Evolutionary conservation across 129 eudicot genomes (phyloP).

Genomic region (Sambucus nigra): DNA sequence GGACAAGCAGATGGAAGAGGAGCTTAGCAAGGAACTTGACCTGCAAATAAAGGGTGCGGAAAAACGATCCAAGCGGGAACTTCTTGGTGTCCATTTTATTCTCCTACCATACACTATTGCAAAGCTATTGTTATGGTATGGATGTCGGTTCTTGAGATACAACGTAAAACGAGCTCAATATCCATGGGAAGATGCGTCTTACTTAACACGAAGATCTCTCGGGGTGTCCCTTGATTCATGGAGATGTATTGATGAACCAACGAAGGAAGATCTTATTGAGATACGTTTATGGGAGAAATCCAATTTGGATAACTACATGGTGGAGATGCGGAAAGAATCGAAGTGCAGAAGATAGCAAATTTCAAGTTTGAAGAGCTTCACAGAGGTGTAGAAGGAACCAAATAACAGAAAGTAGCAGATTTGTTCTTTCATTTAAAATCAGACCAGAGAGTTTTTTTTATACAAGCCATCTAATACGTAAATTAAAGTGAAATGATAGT

Average conservation of each 20-base stretch:
- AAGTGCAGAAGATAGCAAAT: slow-evolving; percentile 73
- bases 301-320: slow-evolving; percentile 64
- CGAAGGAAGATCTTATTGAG: slow-evolving; percentile 76
- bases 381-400: no score
- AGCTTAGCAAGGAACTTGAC: slow-evolving; percentile 89
- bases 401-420: no score
- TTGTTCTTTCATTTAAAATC: slow-evolving; percentile 1
- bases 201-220: slow-evolving; percentile 73
- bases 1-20: slow-evolving; percentile 73
- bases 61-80: slow-evolving; percentile 84
- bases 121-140: slow-evolving; percentile 76
- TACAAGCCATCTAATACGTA: neutral
- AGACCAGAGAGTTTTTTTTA: neutral
- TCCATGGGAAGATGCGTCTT: slow-evolving; percentile 94
- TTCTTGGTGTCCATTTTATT: slow-evolving; percentile 70
- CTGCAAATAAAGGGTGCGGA: slow-evolving; percentile 96
- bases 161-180: slow-evolving; percentile 56
- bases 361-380: neutral
- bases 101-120: slow-evolving; percentile 80
- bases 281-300: slow-evolving; percentile 78
- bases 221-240: slow-evolving; percentile 65
- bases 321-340: slow-evolving; percentile 96
- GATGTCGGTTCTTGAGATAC: slow-evolving; percentile 89
- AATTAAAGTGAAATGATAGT: neutral
- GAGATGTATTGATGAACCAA: slow-evolving; percentile 59